Conservation (phyloP, 495 filamentous ascomycete genomes). For the Aeminium ludgeri region DNA sequence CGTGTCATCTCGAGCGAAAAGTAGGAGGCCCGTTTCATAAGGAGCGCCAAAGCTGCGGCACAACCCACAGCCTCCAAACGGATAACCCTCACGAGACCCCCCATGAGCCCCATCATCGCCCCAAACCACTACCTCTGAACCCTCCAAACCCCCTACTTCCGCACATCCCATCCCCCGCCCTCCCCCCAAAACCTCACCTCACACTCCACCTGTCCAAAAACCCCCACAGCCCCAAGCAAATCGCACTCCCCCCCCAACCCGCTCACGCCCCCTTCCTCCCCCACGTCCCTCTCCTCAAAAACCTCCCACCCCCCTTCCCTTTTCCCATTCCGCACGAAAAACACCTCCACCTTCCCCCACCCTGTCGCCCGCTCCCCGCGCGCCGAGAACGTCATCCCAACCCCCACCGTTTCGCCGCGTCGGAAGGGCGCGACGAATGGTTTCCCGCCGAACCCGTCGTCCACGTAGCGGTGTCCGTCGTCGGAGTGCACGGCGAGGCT, state of each 20-base stretch:
- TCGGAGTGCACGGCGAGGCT: constrained; percentile 80
- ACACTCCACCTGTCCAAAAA: constrained; percentile 54
- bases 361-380: constrained; percentile 17
- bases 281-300: constrained; percentile 63
- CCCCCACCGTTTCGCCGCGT: constrained; percentile 39
- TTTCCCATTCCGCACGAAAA: constrained; percentile 59
- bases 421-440: constrained; percentile 45
- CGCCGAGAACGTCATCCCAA: constrained; percentile 52
- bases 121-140: too few relatives aligned
- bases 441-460: constrained; percentile 70
- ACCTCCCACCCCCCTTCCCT: constrained; percentile 57
- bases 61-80: too few relatives aligned
- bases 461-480: constrained; percentile 74
- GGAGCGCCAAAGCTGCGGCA: too few relatives aligned
- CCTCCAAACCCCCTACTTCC: too few relatives aligned
- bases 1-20: too few relatives aligned
- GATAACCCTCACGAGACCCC: too few relatives aligned
- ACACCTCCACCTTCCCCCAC: constrained; percentile 40
- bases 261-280: constrained; percentile 40
- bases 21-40: too few relatives aligned
- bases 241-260: constrained; percentile 72
- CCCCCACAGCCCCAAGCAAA: constrained; percentile 62
- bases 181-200: constrained; percentile 44
- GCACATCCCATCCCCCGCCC: too few relatives aligned
- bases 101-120: too few relatives aligned